These are phyloP conservation scores for Arthrobotrys pseudoclavata DNA, from an alignment of 2,329 filamentous ascomycete genomes.

Conservation along the genomic window DNA sequence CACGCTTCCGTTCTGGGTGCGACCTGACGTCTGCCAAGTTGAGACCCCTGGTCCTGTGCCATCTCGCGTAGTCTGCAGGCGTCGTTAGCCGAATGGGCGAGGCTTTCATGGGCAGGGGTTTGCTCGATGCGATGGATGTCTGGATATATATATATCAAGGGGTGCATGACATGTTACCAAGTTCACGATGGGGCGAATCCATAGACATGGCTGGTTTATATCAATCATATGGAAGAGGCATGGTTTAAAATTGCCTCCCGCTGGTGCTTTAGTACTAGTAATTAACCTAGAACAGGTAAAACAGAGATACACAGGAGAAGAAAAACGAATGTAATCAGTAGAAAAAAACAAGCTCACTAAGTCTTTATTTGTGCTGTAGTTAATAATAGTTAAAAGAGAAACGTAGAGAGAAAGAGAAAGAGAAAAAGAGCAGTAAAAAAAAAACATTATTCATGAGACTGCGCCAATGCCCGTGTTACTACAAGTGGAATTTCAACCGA, in stretches of 20 bases:
- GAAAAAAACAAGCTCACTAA: slow-evolving; percentile 25
- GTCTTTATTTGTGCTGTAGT: slow-evolving; percentile 53
- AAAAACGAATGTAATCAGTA: slow-evolving; percentile 32
- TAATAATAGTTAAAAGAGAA: slow-evolving; percentile 25
- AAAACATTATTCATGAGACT: slow-evolving; percentile 58
- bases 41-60: slow-evolving; percentile 24
- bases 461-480: slow-evolving; percentile 56
- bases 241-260: slow-evolving; percentile 9
- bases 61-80: slow-evolving; percentile 32
- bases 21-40: slow-evolving; percentile 56
- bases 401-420: slow-evolving; percentile 10
- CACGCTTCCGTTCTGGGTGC: slow-evolving; percentile 32
- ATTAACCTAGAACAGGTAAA: slow-evolving; percentile 13
- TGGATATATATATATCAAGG: background rate
- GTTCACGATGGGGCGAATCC: no score
- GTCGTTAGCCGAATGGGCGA: slow-evolving; percentile 40
- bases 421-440: slow-evolving; percentile 19
- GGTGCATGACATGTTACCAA: background rate
- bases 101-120: slow-evolving; percentile 19
- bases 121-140: no score
- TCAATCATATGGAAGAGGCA: background rate
- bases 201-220: background rate
- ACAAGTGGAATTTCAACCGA: slow-evolving; percentile 52
- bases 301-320: slow-evolving; percentile 26
- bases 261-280: slow-evolving; percentile 5